Conservation (phyloP, 371 early-diverging fungal genomes). For the Phascolomyces articulosus region DNA sequence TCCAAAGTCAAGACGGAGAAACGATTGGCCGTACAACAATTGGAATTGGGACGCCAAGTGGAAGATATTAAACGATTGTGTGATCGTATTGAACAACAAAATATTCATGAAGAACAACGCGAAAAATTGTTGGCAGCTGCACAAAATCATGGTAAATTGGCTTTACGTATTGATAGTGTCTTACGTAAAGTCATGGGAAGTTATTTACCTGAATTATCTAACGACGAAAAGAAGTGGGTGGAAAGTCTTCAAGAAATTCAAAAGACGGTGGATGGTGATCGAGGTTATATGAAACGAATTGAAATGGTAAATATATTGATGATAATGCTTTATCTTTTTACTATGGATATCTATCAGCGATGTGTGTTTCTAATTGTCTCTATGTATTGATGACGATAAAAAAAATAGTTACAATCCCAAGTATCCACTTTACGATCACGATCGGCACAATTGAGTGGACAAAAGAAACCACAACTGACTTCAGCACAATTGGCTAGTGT, state of each 20-base stretch:
- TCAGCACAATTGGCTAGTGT: neutral
- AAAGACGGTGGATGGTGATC: constrained; percentile 17
- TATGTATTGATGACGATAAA: no score
- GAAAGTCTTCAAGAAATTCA: constrained; percentile 21
- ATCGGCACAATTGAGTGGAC: neutral
- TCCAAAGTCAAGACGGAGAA: constrained; percentile 1
- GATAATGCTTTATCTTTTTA: neutral
- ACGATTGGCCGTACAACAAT: constrained; percentile 16
- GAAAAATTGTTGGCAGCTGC: constrained; percentile 15
- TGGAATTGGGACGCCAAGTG: constrained; percentile 20
- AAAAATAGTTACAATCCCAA: neutral
- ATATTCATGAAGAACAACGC: constrained; percentile 6
- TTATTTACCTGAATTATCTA: constrained; percentile 18
- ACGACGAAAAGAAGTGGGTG: constrained; percentile 27
- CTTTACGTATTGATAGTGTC: constrained; percentile 24
- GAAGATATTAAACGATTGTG: constrained; percentile 2
- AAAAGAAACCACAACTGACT: neutral
- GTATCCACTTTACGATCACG: neutral
- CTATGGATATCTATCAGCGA: neutral
- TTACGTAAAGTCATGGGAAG: constrained; percentile 16
- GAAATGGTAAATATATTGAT: constrained; percentile 18
- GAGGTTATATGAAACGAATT: constrained; percentile 18
- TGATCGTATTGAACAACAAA: constrained; percentile 5
- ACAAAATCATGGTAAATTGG: constrained; percentile 16
- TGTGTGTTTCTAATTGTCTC: no score